A percentile compares a stretch with the other conserved stretches of the same genome.
These are phyloP conservation scores for Geranomyces variabilis DNA, from an alignment of 192 early-diverging fungal species.

Conservation along the genomic window DNA sequence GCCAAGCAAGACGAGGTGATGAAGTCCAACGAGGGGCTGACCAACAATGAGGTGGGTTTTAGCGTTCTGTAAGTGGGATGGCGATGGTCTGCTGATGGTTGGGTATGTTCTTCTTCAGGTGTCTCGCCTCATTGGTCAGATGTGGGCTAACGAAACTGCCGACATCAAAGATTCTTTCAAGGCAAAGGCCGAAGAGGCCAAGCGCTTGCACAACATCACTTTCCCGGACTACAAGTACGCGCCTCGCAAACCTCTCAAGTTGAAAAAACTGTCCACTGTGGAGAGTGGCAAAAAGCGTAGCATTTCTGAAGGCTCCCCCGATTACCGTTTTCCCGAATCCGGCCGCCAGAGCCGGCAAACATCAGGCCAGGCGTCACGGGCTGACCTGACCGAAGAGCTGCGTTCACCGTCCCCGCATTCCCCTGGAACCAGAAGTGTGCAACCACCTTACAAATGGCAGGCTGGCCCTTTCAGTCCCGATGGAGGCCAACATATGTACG, in stretches of 20 bases:
- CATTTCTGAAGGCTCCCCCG: neutral
- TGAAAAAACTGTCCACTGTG: neutral
- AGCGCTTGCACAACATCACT: constrained; percentile 50
- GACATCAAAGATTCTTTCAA: constrained; percentile 59
- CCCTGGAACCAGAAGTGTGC: neutral
- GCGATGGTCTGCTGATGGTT: too few species aligned
- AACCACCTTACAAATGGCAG: neutral
- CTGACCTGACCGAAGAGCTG: neutral
- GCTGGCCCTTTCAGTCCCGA: neutral
- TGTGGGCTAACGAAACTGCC: constrained; percentile 63
- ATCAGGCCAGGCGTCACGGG: neutral
- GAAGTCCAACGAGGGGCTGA: constrained; percentile 45
- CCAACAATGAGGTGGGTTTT: constrained; percentile 51
- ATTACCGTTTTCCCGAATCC: constrained; percentile 4
- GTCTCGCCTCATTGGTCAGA: constrained; percentile 62
- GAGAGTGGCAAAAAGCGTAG: constrained; percentile 18
- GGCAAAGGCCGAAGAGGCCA: constrained; percentile 46
- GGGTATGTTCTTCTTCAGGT: constrained; percentile 43
- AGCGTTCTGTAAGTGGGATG: constrained; percentile 33
- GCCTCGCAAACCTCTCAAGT: constrained; percentile 33
- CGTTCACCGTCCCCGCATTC: constrained; percentile 3
- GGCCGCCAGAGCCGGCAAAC: neutral
- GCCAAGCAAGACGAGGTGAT: constrained; percentile 58
- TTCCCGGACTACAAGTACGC: constrained; percentile 60
- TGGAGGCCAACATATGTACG: neutral